Evolutionary conservation across 2,329 filamentous ascomycete species (phyloP), one percentile per base, ranked within the genome.

Genomic region (Eutypa lata): DNA sequence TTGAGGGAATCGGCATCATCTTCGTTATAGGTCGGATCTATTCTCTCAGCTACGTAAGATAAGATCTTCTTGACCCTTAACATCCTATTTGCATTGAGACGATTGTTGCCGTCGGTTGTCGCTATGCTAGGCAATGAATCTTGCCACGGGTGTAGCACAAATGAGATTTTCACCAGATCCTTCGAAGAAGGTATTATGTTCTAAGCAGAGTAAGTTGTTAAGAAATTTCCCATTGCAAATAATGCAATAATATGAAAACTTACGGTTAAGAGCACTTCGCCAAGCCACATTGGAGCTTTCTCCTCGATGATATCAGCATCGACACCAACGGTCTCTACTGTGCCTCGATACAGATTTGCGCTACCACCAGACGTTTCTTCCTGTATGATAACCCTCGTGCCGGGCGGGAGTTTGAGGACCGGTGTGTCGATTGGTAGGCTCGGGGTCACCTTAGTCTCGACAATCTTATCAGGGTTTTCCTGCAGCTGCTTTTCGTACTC

Each of bases 61-160:
- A 97, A 74, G 21, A 99, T 94, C 77, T 99, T 99, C 74, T 91
- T 93, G 3, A 95, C 91, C 46, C 94, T 84, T 48, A 99, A 79
- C 94, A 99, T 97, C 51, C 93, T 84, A 67, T 97, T 99, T 11
- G 94, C 94, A 68, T 97, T 99, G 49, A 99, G 79, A 22, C 94
- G 87, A 60, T 92, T 93, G 69, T 93, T 96, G 49, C 87, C 88
- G 65, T 96, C 91, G 3, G 84, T 72, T 22, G 85, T 82, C 31
- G 88, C 83, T 48, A 97, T 88, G 51, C 80, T 81, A 1, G 91
- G 91, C 49, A 97, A 75, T 24, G 80, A 73, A 59, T 90, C 87
- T 62, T 89, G 80, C 74, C 83, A 91, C 0, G 94, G 92, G 61
- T 94, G 84, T 22, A 99, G 78, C 16, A 96, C 82, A 65, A 99